Evolutionary conservation across 2,329 filamentous ascomycete species (phyloP).

Genomic region (Geoglossum cookeanum): DNA sequence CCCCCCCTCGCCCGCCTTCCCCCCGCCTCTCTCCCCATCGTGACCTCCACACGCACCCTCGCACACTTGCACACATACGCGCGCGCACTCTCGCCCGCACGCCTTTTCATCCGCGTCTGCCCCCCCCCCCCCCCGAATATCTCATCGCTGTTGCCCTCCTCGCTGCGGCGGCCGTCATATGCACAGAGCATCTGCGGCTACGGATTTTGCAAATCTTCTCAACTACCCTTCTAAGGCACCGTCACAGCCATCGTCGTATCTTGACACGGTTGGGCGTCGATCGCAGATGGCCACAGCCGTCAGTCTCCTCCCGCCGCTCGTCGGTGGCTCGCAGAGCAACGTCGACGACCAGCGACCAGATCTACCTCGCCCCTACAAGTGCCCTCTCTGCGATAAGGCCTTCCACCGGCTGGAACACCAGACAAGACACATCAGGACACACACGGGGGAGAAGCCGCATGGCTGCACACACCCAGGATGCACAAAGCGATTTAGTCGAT

Average conservation of each 20-base stretch:
- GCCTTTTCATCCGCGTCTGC: not conserved
- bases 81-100: not conserved
- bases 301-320: not conserved
- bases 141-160: not conserved
- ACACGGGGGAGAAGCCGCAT: conserved; percentile 96
- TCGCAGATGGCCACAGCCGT: conserved; percentile 16
- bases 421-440: conserved; percentile 77
- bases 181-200: conserved; percentile 54
- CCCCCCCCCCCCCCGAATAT: not conserved
- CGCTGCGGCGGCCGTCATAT: conserved; percentile 37
- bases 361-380: conserved; percentile 93
- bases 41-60: too few species aligned
- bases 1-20: not conserved
- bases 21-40: not conserved
- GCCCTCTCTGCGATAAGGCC: conserved; percentile 91
- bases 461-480: conserved; percentile 89
- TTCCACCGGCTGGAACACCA: conserved; percentile 97
- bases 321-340: conserved; percentile 25
- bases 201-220: conserved; percentile 58
- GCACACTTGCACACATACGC: not conserved
- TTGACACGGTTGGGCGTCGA: not conserved
- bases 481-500: conserved; percentile 92
- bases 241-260: conserved; percentile 20
- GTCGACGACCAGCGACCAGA: conserved; percentile 51
- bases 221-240: conserved; percentile 27